A percentile compares a stretch with the other conserved stretches of the same genome.
Evolutionary conservation across 140 eudicot genomes (phyloP).

Genomic region (Ambrosia hybrid): DNA sequence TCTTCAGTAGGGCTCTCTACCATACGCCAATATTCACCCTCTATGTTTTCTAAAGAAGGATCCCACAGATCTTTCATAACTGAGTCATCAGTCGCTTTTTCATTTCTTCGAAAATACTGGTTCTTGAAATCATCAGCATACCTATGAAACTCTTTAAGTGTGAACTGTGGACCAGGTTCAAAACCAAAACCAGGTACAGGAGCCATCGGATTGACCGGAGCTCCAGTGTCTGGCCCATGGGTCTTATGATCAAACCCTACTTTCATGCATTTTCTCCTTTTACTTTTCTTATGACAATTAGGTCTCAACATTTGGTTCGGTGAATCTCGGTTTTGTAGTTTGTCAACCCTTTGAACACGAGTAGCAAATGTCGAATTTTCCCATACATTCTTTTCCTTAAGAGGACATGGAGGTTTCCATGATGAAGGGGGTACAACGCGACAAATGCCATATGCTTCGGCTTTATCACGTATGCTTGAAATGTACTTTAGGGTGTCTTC

Average conservation of each 20-base stretch:
- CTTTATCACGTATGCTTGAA: constrained; percentile 69
- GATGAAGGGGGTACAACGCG: constrained; percentile 97
- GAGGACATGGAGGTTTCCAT: constrained; percentile 94
- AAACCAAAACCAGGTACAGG: constrained; percentile 71
- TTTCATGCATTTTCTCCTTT: constrained; percentile 67
- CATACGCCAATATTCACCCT: constrained; percentile 99
- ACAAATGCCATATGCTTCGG: constrained; percentile 26
- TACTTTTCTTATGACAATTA: constrained; percentile 62
- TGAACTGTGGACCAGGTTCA: constrained; percentile 93
- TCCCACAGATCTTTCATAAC: constrained; percentile 43
- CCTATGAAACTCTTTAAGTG: constrained; percentile 73
- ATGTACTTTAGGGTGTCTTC: constrained; percentile 78
- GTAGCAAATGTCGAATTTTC: constrained; percentile 59
- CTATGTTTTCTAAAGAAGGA: constrained; percentile 75
- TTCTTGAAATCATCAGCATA: constrained; percentile 84
- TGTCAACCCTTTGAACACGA: constrained; percentile 45
- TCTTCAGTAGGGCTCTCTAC: constrained; percentile 90
- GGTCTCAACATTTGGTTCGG: constrained; percentile 44
- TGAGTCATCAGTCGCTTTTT: constrained; percentile 26
- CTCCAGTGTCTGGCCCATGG: neutral
- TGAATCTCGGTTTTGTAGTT: constrained; percentile 57
- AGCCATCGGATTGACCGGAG: constrained; percentile 36
- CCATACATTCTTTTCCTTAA: constrained; percentile 63
- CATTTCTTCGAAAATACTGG: constrained; percentile 61
- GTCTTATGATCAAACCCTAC: too few species aligned